phyloP scores from a whole-genome alignment of 352 stramenopile genomes.

The Globisporangium cystogenes region DNA sequence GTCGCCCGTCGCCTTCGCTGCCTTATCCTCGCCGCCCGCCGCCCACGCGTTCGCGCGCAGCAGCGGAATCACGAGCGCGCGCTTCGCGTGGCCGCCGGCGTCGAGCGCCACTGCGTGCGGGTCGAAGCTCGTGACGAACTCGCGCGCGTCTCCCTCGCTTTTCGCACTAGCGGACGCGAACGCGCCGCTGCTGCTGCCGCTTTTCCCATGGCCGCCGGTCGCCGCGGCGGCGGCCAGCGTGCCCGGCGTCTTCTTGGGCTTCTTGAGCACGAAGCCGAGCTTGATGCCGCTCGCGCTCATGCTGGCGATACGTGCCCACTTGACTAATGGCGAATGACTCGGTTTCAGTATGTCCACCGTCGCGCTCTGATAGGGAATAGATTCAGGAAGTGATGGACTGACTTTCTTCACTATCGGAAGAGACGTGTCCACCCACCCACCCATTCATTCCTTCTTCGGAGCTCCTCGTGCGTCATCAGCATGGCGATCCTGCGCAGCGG shows the following conservation, averaged over 20 bases:
- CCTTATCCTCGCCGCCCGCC: not conserved
- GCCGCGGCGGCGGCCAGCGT: not conserved
- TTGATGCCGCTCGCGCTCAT: constrained; percentile 22
- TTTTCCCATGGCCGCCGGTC: too few species aligned
- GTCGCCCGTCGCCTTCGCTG: not conserved
- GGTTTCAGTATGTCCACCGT: not conserved
- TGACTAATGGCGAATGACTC: not conserved
- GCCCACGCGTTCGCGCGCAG: constrained; percentile 60
- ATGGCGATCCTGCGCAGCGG: not conserved
- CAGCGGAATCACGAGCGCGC: constrained; percentile 63
- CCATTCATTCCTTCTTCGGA: not conserved
- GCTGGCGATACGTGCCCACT: not conserved
- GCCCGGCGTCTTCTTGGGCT: constrained; percentile 37
- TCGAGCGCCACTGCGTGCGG: constrained; percentile 27
- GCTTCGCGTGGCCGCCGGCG: constrained; percentile 15
- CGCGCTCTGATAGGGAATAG: too few species aligned
- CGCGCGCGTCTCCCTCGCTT: constrained; percentile 22
- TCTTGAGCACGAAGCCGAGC: constrained; percentile 74
- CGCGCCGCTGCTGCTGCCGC: constrained; percentile 5
- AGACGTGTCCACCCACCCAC: too few species aligned
- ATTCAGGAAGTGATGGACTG: too few species aligned
- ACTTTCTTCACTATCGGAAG: too few species aligned
- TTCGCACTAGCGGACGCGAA: constrained; percentile 13
- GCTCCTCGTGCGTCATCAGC: too few species aligned
- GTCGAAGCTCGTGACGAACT: constrained; percentile 78